Percentiles rank a stretch among this genome's conserved stretches.
Conservation (phyloP, 2,329 filamentous ascomycete genomes). For the Parastagonospora nodorum region DNA sequence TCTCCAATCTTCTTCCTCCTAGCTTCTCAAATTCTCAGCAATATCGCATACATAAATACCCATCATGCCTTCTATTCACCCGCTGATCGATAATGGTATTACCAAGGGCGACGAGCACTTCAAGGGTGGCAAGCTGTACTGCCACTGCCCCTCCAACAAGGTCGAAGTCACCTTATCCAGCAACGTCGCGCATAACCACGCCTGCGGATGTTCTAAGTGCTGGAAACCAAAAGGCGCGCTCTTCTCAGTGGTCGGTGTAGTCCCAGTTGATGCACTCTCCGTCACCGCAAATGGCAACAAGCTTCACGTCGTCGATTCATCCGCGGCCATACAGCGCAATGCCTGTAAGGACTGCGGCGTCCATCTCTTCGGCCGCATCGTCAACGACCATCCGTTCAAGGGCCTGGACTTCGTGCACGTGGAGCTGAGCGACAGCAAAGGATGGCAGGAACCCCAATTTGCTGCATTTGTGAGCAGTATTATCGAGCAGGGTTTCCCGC, state of each 20-base stretch:
- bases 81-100: slow-evolving; percentile 66
- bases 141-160: slow-evolving; percentile 61
- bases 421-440: slow-evolving; percentile 63
- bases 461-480: slow-evolving; percentile 70
- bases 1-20: background rate
- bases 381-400: slow-evolving; percentile 68
- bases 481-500: slow-evolving; percentile 69
- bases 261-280: slow-evolving; percentile 59
- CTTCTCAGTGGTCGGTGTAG: slow-evolving; percentile 68
- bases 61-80: slow-evolving; percentile 59
- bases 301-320: slow-evolving; percentile 60
- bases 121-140: slow-evolving; percentile 65
- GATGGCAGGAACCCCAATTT: slow-evolving; percentile 76
- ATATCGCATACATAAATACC: slow-evolving; percentile 6
- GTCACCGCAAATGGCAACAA: slow-evolving; percentile 65
- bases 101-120: slow-evolving; percentile 60
- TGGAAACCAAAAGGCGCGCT: slow-evolving; percentile 70
- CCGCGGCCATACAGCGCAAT: slow-evolving; percentile 61
- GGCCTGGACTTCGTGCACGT: slow-evolving; percentile 72
- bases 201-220: slow-evolving; percentile 74
- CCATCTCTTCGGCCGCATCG: slow-evolving; percentile 71
- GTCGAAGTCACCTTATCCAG: slow-evolving; percentile 63
- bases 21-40: background rate
- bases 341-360: slow-evolving; percentile 51
- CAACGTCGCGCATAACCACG: slow-evolving; percentile 71